These are phyloP conservation scores for Citrus mangshanensis DNA, from an alignment of 345 rosid genomes.

Conservation along the genomic window DNA sequence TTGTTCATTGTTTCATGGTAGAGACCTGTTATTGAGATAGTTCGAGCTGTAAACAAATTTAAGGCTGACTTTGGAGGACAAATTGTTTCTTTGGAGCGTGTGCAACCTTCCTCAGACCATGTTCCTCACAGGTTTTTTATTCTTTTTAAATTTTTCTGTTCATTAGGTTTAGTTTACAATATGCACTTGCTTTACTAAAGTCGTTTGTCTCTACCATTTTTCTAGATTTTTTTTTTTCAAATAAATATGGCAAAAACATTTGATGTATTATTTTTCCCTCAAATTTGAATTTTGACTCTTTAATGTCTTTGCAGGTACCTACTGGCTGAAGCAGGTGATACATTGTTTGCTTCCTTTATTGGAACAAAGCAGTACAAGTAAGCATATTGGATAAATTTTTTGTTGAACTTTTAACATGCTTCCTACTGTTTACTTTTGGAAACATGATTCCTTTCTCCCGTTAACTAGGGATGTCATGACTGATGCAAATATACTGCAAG, in stretches of 20 bases:
- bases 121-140: conserved; percentile 77
- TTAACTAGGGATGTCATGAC: conserved; percentile 83
- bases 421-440: not conserved
- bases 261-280: not conserved
- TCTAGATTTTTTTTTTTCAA: not conserved
- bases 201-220: not conserved
- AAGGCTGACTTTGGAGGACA: conserved; percentile 97
- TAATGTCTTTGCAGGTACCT: conserved; percentile 55
- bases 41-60: conserved; percentile 88
- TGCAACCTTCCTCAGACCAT: conserved; percentile 93
- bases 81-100: conserved; percentile 76
- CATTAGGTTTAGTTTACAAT: not conserved
- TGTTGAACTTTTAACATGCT: not conserved
- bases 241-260: not conserved
- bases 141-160: not conserved
- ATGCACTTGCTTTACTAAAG: not conserved
- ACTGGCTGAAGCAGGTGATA: conserved; percentile 94
- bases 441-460: conserved; percentile 5
- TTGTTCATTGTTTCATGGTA: conserved; percentile 21
- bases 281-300: not conserved
- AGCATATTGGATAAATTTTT: conserved; percentile 19
- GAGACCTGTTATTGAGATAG: conserved; percentile 87
- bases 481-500: conserved; percentile 93
- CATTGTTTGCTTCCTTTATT: conserved; percentile 90
- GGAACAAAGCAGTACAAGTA: conserved; percentile 97